Evolutionary conservation across 2,329 filamentous ascomycete species (phyloP).

Genomic region (Talaromyces albobiverticillius): DNA sequence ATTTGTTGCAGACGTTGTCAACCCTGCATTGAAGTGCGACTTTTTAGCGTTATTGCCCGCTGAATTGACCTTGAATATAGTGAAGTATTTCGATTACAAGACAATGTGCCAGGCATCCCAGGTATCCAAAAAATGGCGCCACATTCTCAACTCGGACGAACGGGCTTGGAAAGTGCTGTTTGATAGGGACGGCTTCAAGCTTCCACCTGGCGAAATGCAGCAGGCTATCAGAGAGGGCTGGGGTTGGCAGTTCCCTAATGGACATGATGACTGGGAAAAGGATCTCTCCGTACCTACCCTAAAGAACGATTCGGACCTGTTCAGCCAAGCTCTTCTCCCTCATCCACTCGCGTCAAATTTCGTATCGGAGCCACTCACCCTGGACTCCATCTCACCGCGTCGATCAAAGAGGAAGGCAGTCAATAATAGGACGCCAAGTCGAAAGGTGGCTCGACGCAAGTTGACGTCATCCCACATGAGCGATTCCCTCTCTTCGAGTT

Average conservation of each 20-base stretch:
- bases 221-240: conserved; percentile 87
- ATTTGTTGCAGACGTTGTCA: conserved; percentile 85
- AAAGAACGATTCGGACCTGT: conserved; percentile 37
- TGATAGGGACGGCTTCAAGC: conserved; percentile 74
- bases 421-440: conserved; percentile 41
- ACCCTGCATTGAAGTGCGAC: conserved; percentile 91
- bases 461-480: conserved; percentile 34
- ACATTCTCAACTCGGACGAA: conserved; percentile 87
- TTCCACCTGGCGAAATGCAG: conserved; percentile 79
- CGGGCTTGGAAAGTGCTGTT: conserved; percentile 93
- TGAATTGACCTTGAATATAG: conserved; percentile 82
- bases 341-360: conserved; percentile 22
- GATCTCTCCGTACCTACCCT: conserved; percentile 58
- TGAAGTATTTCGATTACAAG: conserved; percentile 79
- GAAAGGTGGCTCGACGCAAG: conserved; percentile 59
- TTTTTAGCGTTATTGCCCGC: conserved; percentile 80
- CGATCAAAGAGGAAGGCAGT: conserved; percentile 49
- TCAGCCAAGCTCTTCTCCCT: conserved; percentile 16
- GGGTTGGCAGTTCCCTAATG: conserved; percentile 92
- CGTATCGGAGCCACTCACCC: conserved; percentile 23
- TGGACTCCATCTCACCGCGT: conserved; percentile 25
- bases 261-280: conserved; percentile 70
- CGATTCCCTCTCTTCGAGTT: conserved; percentile 38
- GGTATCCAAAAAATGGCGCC: conserved; percentile 91
- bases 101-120: conserved; percentile 88